Percentiles rank a stretch among this genome's conserved stretches.
phyloP scores from a whole-genome alignment of 352 stramenopile genomes.

The Pythium utonaiense region DNA sequence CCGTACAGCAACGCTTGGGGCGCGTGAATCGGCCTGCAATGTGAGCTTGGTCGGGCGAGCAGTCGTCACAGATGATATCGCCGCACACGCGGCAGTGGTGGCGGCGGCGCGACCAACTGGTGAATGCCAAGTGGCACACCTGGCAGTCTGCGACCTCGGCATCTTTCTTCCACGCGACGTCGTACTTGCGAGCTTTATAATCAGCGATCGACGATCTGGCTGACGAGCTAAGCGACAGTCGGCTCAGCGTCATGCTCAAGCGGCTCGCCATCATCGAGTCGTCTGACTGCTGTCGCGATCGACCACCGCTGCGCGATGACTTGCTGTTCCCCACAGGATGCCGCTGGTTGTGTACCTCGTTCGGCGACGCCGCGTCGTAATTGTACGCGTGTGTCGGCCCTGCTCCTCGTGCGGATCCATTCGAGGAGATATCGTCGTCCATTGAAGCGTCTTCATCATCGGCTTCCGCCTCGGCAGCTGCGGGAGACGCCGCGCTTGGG shows the following conservation, averaged over 20 bases:
- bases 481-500: neutral
- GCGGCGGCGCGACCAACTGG: constrained; percentile 62
- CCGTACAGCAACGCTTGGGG: constrained; percentile 53
- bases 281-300: neutral
- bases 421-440: constrained; percentile 8
- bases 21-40: constrained; percentile 48
- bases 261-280: constrained; percentile 6
- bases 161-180: constrained; percentile 65
- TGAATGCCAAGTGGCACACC: constrained; percentile 70
- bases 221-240: constrained; percentile 22
- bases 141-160: constrained; percentile 56
- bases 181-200: constrained; percentile 52
- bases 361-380: constrained; percentile 12
- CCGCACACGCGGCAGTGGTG: constrained; percentile 82
- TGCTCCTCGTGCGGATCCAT: constrained; percentile 9
- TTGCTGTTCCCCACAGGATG: neutral
- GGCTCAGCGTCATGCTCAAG: constrained; percentile 22
- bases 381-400: constrained; percentile 3
- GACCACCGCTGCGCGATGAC: constrained; percentile 1
- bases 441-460: constrained; percentile 3
- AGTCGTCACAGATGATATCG: constrained; percentile 71
- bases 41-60: constrained; percentile 58
- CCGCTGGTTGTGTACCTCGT: neutral
- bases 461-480: neutral
- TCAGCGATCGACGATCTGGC: constrained; percentile 18